Evolutionary conservation across 257 asterid species (phyloP).

Genomic region (Galeopsis tetrahit): DNA sequence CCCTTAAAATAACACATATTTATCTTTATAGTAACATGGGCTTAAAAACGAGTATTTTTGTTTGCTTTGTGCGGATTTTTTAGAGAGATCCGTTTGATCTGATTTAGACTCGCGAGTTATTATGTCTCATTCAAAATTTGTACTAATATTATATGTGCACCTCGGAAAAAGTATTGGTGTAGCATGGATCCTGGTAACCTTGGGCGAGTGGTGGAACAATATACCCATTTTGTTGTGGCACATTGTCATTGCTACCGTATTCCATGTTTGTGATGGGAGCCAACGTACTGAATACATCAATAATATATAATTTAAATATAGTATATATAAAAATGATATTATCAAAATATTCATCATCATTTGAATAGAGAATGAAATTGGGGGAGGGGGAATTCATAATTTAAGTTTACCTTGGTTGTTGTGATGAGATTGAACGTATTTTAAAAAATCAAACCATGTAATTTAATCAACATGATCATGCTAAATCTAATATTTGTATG

Average conservation of each 20-base stretch:
- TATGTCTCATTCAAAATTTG: no score
- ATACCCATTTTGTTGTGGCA: slow-evolving; percentile 11
- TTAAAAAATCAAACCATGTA: neutral
- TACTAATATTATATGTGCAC: slow-evolving; percentile 22
- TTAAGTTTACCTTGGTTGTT: neutral
- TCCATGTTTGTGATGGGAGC: neutral
- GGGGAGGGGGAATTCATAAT: neutral
- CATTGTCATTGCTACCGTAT: neutral
- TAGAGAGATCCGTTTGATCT: no score
- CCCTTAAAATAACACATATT: no score
- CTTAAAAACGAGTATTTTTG: no score
- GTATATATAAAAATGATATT: neutral
- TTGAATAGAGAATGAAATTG: neutral
- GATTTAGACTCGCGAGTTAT: no score
- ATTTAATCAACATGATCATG: neutral
- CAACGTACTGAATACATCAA: neutral
- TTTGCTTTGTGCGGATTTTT: no score
- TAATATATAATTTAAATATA: neutral
- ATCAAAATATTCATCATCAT: neutral
- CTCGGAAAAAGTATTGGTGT: slow-evolving; percentile 18
- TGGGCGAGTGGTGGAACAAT: slow-evolving; percentile 21
- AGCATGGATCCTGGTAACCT: neutral
- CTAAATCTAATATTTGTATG: no score
- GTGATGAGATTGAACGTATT: no score
- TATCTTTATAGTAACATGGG: no score